Percentiles rank a stretch among this genome's conserved stretches.
Evolutionary conservation across 2,329 filamentous ascomycete species (phyloP).

Genomic region (Aspergillus ruber): DNA sequence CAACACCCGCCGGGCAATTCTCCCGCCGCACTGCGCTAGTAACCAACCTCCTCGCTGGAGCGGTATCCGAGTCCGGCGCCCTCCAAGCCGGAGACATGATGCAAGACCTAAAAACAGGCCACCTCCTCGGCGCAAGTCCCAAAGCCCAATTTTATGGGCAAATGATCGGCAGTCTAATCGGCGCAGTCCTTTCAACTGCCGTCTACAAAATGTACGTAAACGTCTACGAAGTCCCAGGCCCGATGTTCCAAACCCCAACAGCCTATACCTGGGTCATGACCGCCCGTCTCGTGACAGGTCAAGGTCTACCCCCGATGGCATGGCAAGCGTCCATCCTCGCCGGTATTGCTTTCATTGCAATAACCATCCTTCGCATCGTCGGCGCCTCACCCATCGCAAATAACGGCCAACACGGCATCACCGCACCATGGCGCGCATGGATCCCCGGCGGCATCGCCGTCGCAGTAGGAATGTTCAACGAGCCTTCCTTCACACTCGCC

Average conservation of each 20-base stretch:
- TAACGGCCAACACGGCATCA: conserved; percentile 29
- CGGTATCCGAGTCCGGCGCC: conserved; percentile 76
- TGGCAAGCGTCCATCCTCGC: conserved; percentile 70
- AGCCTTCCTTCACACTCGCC: conserved; percentile 89
- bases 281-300: conserved; percentile 81
- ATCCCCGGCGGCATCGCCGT: conserved; percentile 93
- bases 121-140: conserved; percentile 83
- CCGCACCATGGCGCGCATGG: conserved; percentile 60
- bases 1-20: conserved; percentile 71
- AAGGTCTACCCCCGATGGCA: conserved; percentile 78
- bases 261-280: conserved; percentile 98
- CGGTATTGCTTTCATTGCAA: conserved; percentile 64
- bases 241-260: conserved; percentile 87
- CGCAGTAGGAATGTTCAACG: conserved; percentile 96
- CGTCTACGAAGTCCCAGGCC: conserved; percentile 82
- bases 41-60: conserved; percentile 90
- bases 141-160: conserved; percentile 97
- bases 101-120: conserved; percentile 95
- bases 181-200: conserved; percentile 76
- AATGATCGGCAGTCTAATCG: conserved; percentile 79
- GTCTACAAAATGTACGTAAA: conserved; percentile 87
- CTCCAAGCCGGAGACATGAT: conserved; percentile 93
- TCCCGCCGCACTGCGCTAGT: conserved; percentile 76
- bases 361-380: conserved; percentile 65
- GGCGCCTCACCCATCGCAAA: conserved; percentile 31